Evolutionary conservation across 345 rosid species (phyloP), one percentile per base, ranked within the genome.

Genomic region (Citrus maxima): DNA sequence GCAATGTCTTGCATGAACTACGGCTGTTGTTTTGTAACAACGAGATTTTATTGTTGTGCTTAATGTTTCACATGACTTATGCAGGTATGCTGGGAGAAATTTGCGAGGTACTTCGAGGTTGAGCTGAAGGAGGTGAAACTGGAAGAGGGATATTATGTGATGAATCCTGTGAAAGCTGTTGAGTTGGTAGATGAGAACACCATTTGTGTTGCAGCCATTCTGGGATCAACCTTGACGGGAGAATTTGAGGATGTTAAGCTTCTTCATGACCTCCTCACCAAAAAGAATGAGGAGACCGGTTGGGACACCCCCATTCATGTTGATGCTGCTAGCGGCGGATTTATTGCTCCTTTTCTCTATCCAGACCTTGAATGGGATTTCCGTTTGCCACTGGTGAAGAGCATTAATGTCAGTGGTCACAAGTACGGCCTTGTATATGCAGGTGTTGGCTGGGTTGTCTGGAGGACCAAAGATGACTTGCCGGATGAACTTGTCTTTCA

Each of bases 291-390:
- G 42, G 83, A 85, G 82, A 89, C 92, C 0, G 93, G 95, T 4
- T 92, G 97, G 97, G 89, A 87, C 38, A 88, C 88, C 13, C 89
- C 95, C 2, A 91, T 91, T 66, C 97, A 92, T 25, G 97, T 92
- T 25, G 97, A 92, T 75, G 97, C 97, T 30, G 93, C 93, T 0
- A 90, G 97, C n/a, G 95, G 97, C 65, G 97, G 95, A 21, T 90
- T 92, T 62, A 89, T 91, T 67, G 92, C 95, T 73, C 97, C 95
- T 21, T 92, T 91, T 61, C 71, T 92, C 14, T 89, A 88, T 79
- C 95, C 95, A 3, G 89, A 89, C 16, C 92, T 92, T 24, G 97
- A 92, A 72, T 93, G 98, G 97, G 98, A 93, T 79, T 93, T 93
- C 68, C 86, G 98, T 40, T 84, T 93, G 24, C 98, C 93, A 55